phyloP scores from a whole-genome alignment of 2,329 filamentous ascomycete species.

The Aureobasidium lini region DNA sequence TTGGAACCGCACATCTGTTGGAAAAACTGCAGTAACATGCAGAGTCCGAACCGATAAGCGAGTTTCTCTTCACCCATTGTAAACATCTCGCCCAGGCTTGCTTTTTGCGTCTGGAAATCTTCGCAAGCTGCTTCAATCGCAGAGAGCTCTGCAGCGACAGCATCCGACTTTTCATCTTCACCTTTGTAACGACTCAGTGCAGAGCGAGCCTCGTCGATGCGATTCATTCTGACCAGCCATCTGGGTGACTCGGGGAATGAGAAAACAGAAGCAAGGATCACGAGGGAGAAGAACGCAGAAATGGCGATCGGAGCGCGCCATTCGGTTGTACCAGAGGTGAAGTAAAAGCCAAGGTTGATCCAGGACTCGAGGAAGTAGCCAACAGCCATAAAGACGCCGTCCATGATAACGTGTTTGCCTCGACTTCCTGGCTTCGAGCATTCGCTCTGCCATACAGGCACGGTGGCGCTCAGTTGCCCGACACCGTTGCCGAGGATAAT shows the following conservation, averaged over 20 bases:
- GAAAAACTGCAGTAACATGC: conserved; percentile 32
- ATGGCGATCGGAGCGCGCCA: conserved; percentile 35
- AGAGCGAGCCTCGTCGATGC: conserved; percentile 15
- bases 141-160: background rate
- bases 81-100: conserved; percentile 22
- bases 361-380: conserved; percentile 41
- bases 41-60: conserved; percentile 27
- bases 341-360: conserved; percentile 34
- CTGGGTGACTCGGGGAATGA: conserved; percentile 39
- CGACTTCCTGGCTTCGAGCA: conserved; percentile 31
- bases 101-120: conserved; percentile 7
- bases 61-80: conserved; percentile 30
- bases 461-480: conserved; percentile 49
- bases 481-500: conserved; percentile 47
- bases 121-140: conserved; percentile 16
- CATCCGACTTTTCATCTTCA: conserved; percentile 4
- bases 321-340: conserved; percentile 10
- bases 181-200: conserved; percentile 14
- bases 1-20: conserved; percentile 31
- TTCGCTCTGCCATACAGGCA: conserved; percentile 48
- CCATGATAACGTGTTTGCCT: conserved; percentile 15
- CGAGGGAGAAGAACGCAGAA: conserved; percentile 33
- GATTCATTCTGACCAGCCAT: conserved; percentile 22
- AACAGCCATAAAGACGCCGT: conserved; percentile 11
- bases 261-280: conserved; percentile 37